phyloP scores from a whole-genome alignment of 2,329 filamentous ascomycete genomes.

The Setomelanomma holmii region DNA sequence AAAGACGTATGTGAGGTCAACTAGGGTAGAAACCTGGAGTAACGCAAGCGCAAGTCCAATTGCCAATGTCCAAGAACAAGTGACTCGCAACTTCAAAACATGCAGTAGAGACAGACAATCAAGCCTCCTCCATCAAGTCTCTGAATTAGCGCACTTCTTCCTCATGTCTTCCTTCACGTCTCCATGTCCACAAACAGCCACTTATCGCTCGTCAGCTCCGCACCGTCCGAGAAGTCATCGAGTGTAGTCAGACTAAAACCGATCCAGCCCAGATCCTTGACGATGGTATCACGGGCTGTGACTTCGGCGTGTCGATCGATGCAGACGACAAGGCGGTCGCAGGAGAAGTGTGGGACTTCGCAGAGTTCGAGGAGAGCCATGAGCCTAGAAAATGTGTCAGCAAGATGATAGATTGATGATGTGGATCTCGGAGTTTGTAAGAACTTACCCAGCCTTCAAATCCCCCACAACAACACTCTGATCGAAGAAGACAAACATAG shows the following conservation, averaged over 20 bases:
- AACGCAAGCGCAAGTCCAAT: too few species aligned
- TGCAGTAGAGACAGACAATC: background rate
- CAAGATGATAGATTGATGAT: background rate
- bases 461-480: slow-evolving; percentile 74
- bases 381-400: slow-evolving; percentile 49
- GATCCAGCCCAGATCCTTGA: slow-evolving; percentile 90
- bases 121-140: background rate
- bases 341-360: slow-evolving; percentile 73
- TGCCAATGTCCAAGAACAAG: too few species aligned
- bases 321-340: slow-evolving; percentile 79
- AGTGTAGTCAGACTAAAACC: slow-evolving; percentile 86
- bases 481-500: slow-evolving; percentile 90
- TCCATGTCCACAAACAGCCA: slow-evolving; percentile 94
- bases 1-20: too few species aligned
- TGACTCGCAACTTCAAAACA: too few species aligned
- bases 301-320: slow-evolving; percentile 73
- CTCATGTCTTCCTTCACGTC: slow-evolving; percentile 56
- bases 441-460: slow-evolving; percentile 84
- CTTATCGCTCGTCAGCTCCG: slow-evolving; percentile 70
- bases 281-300: slow-evolving; percentile 69
- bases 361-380: slow-evolving; percentile 92
- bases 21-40: too few species aligned
- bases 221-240: slow-evolving; percentile 71
- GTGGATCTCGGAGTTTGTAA: too few species aligned
- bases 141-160: too few species aligned